Evolutionary conservation across 2,329 filamentous ascomycete species (phyloP).

Genomic region (Elsinoe batatas): DNA sequence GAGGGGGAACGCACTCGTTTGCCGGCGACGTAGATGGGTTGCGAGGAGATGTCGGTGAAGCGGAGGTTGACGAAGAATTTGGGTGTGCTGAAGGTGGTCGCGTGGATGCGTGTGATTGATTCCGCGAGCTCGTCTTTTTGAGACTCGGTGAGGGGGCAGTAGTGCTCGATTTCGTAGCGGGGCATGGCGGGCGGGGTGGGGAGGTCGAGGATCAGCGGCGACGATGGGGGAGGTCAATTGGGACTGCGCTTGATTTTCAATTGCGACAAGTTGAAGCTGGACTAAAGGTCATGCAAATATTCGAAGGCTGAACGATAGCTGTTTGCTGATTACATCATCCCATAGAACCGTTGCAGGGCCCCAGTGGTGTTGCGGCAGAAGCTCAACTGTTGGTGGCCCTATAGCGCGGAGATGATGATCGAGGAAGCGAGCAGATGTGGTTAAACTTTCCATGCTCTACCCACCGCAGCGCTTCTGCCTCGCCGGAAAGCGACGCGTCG

Average conservation of each 20-base stretch:
- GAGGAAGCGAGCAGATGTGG: not conserved
- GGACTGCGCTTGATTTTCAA: not conserved
- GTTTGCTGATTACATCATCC: slow-evolving; percentile 9
- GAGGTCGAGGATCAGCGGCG: not conserved
- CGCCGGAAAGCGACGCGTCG: not conserved
- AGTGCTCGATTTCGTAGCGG: slow-evolving; percentile 36
- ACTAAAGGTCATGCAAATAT: not conserved
- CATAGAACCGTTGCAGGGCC: slow-evolving; percentile 10
- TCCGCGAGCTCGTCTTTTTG: slow-evolving; percentile 33
- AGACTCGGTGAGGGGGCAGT: slow-evolving; percentile 21
- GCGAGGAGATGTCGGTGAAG: slow-evolving; percentile 26
- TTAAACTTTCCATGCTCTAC: too few relatives aligned
- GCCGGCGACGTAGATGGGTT: slow-evolving; percentile 29
- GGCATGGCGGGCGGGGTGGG: slow-evolving; percentile 28
- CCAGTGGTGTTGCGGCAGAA: not conserved
- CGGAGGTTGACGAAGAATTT: slow-evolving; percentile 37
- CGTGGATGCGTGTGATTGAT: slow-evolving; percentile 34
- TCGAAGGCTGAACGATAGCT: not conserved
- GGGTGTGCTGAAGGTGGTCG: slow-evolving; percentile 33
- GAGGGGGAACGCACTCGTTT: slow-evolving; percentile 20
- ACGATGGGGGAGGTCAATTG: not conserved
- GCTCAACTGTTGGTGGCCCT: not conserved
- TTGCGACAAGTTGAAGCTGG: not conserved
- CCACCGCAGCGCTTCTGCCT: not conserved
- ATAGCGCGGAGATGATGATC: not conserved